phyloP scores from a whole-genome alignment of 129 eudicot species.

The Chrysanthemum makinoi region DNA sequence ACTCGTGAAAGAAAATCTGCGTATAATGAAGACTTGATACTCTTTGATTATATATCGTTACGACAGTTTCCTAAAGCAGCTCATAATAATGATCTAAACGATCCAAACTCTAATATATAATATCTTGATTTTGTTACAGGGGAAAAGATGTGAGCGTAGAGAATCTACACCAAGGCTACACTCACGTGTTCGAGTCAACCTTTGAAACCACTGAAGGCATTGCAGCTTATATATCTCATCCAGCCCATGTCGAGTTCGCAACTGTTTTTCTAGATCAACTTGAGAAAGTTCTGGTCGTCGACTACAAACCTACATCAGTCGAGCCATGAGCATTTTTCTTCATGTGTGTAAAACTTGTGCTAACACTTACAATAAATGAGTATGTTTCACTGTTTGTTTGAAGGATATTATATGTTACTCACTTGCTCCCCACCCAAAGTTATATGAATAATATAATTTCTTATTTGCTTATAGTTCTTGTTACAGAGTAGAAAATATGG shows the following conservation, averaged over 20 bases:
- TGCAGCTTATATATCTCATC: constrained; percentile 69
- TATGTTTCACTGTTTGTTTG: constrained; percentile 17
- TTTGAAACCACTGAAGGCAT: constrained; percentile 77
- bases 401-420: neutral
- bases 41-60: neutral
- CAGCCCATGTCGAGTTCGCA: constrained; percentile 66
- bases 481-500: too few relatives aligned
- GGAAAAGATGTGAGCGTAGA: constrained; percentile 88
- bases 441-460: too few relatives aligned
- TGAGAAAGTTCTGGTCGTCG: constrained; percentile 70
- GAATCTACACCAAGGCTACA: constrained; percentile 88
- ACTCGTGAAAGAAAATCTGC: neutral
- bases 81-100: neutral
- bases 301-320: constrained; percentile 69
- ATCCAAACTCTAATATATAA: too few relatives aligned
- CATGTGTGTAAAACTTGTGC: constrained; percentile 7
- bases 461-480: too few relatives aligned
- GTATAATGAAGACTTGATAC: neutral
- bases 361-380: neutral
- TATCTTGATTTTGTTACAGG: constrained; percentile 42
- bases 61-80: neutral
- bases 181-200: constrained; percentile 82
- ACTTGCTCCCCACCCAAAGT: too few relatives aligned
- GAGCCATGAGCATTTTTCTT: constrained; percentile 37
- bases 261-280: constrained; percentile 46